Conservation (phyloP, 2,329 filamentous ascomycete genomes). For the Ophiostoma perfectum region DNA sequence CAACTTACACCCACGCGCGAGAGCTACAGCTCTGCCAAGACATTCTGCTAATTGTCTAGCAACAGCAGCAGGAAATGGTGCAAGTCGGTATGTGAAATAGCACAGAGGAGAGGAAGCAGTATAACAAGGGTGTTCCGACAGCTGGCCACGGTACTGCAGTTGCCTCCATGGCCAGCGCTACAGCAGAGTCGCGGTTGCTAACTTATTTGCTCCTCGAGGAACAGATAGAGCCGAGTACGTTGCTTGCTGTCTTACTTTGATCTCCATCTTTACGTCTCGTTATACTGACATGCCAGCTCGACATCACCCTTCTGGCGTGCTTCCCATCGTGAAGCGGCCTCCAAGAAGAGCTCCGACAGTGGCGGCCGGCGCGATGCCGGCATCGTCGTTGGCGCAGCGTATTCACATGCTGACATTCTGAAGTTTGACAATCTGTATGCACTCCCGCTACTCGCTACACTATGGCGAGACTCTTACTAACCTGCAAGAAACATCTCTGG, state of each 20-base stretch:
- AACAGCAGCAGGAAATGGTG: slow-evolving; percentile 79
- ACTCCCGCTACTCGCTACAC: slow-evolving; percentile 54
- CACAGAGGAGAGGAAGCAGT: background rate
- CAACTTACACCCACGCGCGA: background rate
- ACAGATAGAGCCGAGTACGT: slow-evolving; percentile 61
- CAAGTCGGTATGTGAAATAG: slow-evolving; percentile 77
- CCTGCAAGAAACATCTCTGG: slow-evolving; percentile 51
- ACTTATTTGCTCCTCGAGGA: slow-evolving; percentile 27
- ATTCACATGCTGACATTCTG: slow-evolving; percentile 92
- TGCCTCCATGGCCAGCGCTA: background rate
- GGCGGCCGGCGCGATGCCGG: slow-evolving; percentile 47
- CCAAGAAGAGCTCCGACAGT: slow-evolving; percentile 46
- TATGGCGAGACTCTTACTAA: background rate
- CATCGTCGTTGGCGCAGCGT: slow-evolving; percentile 86
- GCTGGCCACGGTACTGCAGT: background rate
- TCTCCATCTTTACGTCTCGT: background rate
- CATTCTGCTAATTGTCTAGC: slow-evolving; percentile 33
- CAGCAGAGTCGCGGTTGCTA: slow-evolving; percentile 13
- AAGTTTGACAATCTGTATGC: slow-evolving; percentile 74
- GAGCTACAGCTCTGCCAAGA: slow-evolving; percentile 26
- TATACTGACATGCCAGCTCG: slow-evolving; percentile 51
- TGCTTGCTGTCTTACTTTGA: slow-evolving; percentile 4
- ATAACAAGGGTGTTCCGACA: background rate
- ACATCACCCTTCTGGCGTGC: slow-evolving; percentile 83
- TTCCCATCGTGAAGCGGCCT: slow-evolving; percentile 43